Evolutionary conservation across 2,329 filamentous ascomycete species (phyloP).

Genomic region (Trichophyton simii): DNA sequence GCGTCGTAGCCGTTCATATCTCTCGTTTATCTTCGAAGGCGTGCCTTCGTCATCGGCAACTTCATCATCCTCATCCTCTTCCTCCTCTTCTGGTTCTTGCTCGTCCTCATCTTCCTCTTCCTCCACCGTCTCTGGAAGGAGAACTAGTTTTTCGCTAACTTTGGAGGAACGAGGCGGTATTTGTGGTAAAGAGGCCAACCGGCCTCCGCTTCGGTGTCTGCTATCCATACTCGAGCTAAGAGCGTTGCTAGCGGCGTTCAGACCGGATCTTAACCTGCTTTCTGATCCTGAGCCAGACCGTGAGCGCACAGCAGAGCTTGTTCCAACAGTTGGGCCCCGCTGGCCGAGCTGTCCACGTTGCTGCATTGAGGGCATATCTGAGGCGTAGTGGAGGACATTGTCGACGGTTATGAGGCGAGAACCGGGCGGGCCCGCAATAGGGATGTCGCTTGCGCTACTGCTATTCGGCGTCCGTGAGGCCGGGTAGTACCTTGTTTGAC

Average conservation of each 20-base stretch:
- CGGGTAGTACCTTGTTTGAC: conserved; percentile 13
- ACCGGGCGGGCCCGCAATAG: conserved; percentile 13
- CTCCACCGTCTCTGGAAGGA: conserved; percentile 67
- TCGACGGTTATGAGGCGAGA: conserved; percentile 81
- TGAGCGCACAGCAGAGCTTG: conserved; percentile 28
- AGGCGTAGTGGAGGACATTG: conserved; percentile 85
- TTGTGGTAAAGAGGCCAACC: conserved; percentile 43
- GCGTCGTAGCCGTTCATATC: conserved; percentile 24
- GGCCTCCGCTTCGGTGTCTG: conserved; percentile 19
- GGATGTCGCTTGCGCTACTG: conserved; percentile 10
- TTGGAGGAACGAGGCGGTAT: conserved; percentile 83
- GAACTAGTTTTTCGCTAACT: conserved; percentile 90
- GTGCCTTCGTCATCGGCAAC: conserved; percentile 15
- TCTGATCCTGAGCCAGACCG: background rate
- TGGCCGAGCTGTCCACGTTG: conserved; percentile 44
- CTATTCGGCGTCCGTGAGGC: background rate
- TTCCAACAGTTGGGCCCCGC: conserved; percentile 38
- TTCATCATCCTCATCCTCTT: conserved; percentile 14
- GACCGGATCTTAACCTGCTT: background rate
- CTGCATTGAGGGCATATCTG: conserved; percentile 89
- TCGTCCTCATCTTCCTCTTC: conserved; percentile 42
- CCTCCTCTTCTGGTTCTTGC: conserved; percentile 16
- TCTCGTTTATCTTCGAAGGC: conserved; percentile 15
- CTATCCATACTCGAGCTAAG: conserved; percentile 6
- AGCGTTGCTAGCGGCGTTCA: background rate